Evolutionary conservation across 306 rosid species (phyloP), one percentile per base, ranked within the genome.

Genomic region (Herpetospermum pedunculosum): DNA sequence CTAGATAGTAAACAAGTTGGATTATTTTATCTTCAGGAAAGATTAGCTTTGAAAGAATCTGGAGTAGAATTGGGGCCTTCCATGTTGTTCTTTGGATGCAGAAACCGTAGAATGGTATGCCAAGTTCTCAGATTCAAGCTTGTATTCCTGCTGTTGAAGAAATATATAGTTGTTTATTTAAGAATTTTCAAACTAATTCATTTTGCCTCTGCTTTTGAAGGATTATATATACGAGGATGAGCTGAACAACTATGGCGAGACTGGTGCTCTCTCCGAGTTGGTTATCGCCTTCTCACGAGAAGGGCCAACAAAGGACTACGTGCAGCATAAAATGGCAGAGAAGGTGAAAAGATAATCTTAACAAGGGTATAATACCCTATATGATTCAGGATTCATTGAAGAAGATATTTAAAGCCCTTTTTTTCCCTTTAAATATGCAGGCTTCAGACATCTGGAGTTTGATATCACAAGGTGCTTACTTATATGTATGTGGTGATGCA

Each of bases 401-500:
- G 13, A 41, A 70, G 69, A 71, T 15, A 6, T 60, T 53, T 40
- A 77, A 19, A 21, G 3, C 10, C 44, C 30, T 23, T 19, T 25
- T 44, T 77, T 13, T 8, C 23, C 25, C 5, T 65, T 30, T 49
- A 44, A 49, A 21, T 48, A 15, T 76, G 43, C 92, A 95, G 99
- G 97, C 99, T 59, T 83, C 96, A 5, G 89, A 92, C 19, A 86
- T 95, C 75, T 95, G 99, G 99, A 84, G 78, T 80, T 71, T 84
- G 86, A 53, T 91, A 73, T 95, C 99, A 70, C 73, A 89, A 78
- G 99, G 96, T 64, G 97, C 85, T 74, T 92, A 95, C 48, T 12
- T 95, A 18, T 95, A 92, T 38, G 99, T 95, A 8, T 95, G 99
- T 78, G 99, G 99, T 77, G 99, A 95, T 84, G 99, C 97, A 37